A percentile compares a stretch with the other conserved stretches of the same genome.
These are phyloP conservation scores for Aciculosporium take DNA, from an alignment of 2,329 filamentous ascomycete genomes.

Conservation along the genomic window DNA sequence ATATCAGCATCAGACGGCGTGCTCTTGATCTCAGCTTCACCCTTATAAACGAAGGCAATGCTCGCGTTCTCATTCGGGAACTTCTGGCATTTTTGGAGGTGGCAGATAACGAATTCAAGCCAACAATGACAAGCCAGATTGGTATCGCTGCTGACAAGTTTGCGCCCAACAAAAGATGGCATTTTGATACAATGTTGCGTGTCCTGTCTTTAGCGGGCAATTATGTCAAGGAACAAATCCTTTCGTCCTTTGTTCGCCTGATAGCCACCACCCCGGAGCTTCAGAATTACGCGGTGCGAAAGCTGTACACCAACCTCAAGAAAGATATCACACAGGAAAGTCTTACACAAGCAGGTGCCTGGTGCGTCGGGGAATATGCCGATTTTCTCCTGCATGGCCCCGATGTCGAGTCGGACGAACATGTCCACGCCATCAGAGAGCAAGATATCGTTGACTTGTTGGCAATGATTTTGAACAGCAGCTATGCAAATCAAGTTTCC, in stretches of 20 bases:
- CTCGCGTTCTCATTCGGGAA: constrained; percentile 84
- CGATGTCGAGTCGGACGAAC: constrained; percentile 85
- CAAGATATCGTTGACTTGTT: constrained; percentile 90
- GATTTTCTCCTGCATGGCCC: constrained; percentile 80
- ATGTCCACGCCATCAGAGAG: constrained; percentile 68
- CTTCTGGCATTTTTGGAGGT: constrained; percentile 90
- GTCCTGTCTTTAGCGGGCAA: constrained; percentile 89
- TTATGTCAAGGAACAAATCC: constrained; percentile 93
- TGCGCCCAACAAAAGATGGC: constrained; percentile 94
- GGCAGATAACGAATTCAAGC: constrained; percentile 96
- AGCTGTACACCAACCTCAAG: constrained; percentile 78
- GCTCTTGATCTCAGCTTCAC: constrained; percentile 98
- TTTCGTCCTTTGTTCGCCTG: constrained; percentile 90
- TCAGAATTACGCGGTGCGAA: constrained; percentile 93
- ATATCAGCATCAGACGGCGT: constrained; percentile 91
- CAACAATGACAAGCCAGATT: constrained; percentile 95
- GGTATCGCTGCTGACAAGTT: constrained; percentile 93
- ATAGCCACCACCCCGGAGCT: constrained; percentile 90
- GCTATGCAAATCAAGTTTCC: constrained; percentile 78
- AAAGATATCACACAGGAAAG: constrained; percentile 98
- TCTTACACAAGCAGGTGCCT: constrained; percentile 79
- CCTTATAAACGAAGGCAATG: constrained; percentile 91
- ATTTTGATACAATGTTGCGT: constrained; percentile 92
- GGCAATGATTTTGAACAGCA: constrained; percentile 81
- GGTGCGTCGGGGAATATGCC: constrained; percentile 96